Evolutionary conservation across 306 rosid genomes (phyloP).

Genomic region (Prunus dulcis): DNA sequence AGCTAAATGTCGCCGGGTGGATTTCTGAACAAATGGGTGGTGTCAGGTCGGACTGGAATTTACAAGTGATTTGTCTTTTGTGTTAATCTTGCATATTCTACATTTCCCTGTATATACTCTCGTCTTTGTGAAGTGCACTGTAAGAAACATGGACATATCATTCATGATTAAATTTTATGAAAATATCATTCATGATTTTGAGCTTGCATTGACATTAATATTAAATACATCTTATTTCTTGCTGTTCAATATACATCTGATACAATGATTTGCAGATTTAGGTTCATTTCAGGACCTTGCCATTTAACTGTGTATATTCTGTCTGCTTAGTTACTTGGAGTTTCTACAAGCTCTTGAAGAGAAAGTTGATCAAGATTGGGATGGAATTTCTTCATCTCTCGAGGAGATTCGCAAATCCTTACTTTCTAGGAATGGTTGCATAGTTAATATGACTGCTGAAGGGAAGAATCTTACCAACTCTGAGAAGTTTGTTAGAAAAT

Average conservation of each 20-base stretch:
- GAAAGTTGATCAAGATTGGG: constrained; percentile 90
- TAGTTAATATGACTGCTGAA: constrained; percentile 80
- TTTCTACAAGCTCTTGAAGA: constrained; percentile 77
- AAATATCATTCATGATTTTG: no score
- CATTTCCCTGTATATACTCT: background rate
- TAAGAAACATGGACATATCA: background rate
- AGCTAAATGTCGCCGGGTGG: constrained; percentile 90
- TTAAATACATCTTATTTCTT: background rate
- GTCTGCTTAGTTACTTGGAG: constrained; percentile 72
- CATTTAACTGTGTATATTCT: constrained; percentile 13
- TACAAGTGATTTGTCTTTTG: constrained; percentile 11
- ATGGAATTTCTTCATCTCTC: constrained; percentile 72
- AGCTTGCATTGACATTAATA: background rate
- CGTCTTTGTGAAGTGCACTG: background rate
- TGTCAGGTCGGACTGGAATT: constrained; percentile 66
- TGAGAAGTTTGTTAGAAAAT: constrained; percentile 59
- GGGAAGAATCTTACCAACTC: constrained; percentile 52
- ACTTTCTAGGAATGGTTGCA: constrained; percentile 70
- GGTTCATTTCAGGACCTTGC: constrained; percentile 1
- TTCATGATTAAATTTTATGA: no score
- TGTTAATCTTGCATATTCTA: background rate
- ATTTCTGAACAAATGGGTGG: constrained; percentile 97
- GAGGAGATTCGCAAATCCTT: constrained; percentile 83
- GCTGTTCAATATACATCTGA: background rate
- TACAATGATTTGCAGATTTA: background rate